Conservation (phyloP, 2,329 filamentous ascomycete species). For the Rhynchosporium agropyri region DNA sequence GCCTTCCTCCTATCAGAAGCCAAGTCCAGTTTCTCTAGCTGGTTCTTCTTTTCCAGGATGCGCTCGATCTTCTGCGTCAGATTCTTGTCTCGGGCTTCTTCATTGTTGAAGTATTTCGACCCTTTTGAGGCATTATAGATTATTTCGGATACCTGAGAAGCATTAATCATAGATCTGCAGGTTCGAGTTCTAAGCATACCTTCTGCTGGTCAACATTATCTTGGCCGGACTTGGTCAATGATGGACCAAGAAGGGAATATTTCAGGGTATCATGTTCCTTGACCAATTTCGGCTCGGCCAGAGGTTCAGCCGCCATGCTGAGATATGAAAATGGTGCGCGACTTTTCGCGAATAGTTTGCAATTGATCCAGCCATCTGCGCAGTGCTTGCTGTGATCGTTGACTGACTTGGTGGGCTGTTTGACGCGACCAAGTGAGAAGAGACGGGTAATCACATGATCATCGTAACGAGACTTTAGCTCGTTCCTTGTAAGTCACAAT, state of each 20-base stretch:
- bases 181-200: constrained; percentile 46
- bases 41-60: constrained; percentile 74
- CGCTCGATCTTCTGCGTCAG: constrained; percentile 84
- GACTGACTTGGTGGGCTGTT: background rate
- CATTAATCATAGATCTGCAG: constrained; percentile 11
- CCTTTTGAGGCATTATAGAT: constrained; percentile 98
- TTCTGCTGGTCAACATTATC: constrained; percentile 91
- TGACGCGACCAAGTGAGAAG: background rate
- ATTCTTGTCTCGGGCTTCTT: constrained; percentile 78
- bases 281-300: constrained; percentile 26
- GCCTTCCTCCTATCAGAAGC: constrained; percentile 72
- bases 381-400: background rate
- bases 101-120: constrained; percentile 93
- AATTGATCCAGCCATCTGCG: constrained; percentile 16
- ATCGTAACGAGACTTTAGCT: too few species aligned
- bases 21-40: constrained; percentile 76
- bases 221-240: constrained; percentile 90
- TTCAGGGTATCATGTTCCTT: constrained; percentile 69
- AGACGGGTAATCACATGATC: constrained; percentile 10
- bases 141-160: constrained; percentile 77
- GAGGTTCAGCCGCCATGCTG: constrained; percentile 35
- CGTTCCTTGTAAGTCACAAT: too few species aligned
- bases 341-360: constrained; percentile 9
- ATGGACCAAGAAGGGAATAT: constrained; percentile 87
- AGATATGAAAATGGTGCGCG: background rate